Base-by-base conservation (phyloP, 1,284 basidiomycete genomes). In the Tilletiaria anomala region DNA sequence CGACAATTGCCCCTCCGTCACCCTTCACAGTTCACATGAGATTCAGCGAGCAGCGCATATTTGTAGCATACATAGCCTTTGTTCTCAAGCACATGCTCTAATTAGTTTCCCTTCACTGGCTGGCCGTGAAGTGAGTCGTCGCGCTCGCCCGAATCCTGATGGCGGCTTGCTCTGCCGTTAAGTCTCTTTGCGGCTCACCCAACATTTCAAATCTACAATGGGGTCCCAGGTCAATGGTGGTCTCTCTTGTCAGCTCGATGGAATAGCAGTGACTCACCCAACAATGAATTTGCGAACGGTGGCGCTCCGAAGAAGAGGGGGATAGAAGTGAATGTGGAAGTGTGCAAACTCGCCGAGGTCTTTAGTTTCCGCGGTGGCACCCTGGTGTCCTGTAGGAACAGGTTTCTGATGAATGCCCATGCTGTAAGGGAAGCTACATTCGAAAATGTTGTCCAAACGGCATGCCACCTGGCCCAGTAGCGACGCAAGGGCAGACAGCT, bases 81-180 rank as follows among this genome's bases (percentile, higher is more conserved):
- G 10, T 29, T 8, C 26, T 29, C 8, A 8, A 29, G 26, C 26
- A 8, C 26, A 8, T n/a, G n/a, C 8, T 29, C n/a, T 29, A 29
- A 29, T 8, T 29, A 29, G 26, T n/a, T n/a, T 29, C 8, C 10
- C n/a, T 29, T 29, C 8, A 29, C 10, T 29, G 10, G 10, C 26
- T 29, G 26, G n/a, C 26, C 26, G 8, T 29, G 26, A 8, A 29
- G 26, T 29, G 26, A 8, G 8, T 8, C n/a, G 8, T n/a, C 8
- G 26, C 10, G 26, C 10, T 29, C 10, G 26, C 73, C 21, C 78
- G 70, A 42, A 93, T 69, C 29, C 75, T 72, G 48, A 69, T 61
- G 0, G 87, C 87, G 5, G 86, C 87, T 66, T 87, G 82, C 63
- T 94, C 89, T 0, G 87, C 77, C 0, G 86, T 89, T 29, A 93